Percentiles rank a stretch among this genome's conserved stretches.
These are phyloP conservation scores for Fusarium begoniae DNA, from an alignment of 2,329 filamentous ascomycete genomes.

Conservation along the genomic window DNA sequence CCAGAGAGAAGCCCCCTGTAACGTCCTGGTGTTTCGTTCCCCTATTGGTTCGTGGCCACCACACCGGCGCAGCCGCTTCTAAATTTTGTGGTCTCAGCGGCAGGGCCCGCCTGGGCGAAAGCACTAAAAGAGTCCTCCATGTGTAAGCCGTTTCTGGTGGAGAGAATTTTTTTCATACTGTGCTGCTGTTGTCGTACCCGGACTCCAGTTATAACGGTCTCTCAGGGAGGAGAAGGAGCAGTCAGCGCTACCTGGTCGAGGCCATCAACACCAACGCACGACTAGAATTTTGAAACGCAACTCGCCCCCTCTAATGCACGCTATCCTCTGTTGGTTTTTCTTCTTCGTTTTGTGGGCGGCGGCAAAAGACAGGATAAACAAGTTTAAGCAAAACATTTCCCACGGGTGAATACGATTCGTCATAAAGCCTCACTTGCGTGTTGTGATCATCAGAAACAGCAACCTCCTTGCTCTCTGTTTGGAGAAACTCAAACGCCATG, in stretches of 20 bases:
- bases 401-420: constrained; percentile 16
- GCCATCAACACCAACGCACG: constrained; percentile 19
- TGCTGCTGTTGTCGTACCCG: constrained; percentile 8
- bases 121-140: neutral
- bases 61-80: constrained; percentile 23
- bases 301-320: constrained; percentile 13
- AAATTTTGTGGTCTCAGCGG: constrained; percentile 33
- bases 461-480: constrained; percentile 7
- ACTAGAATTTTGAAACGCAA: constrained; percentile 24
- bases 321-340: constrained; percentile 4
- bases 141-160: neutral
- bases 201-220: neutral
- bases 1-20: constrained; percentile 22
- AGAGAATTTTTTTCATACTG: constrained; percentile 10
- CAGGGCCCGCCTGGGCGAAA: constrained; percentile 38
- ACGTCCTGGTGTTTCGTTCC: neutral
- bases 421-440: constrained; percentile 5
- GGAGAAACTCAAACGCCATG: constrained; percentile 9
- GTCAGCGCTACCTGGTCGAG: constrained; percentile 25
- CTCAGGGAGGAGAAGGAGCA: neutral
- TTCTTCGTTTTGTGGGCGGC: neutral
- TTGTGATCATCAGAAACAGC: constrained; percentile 1
- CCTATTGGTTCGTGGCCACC: constrained; percentile 17
- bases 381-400: neutral
- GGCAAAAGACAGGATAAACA: neutral